phyloP scores from a whole-genome alignment of 139 green algal genomes.

The Picochlorum sp. region DNA sequence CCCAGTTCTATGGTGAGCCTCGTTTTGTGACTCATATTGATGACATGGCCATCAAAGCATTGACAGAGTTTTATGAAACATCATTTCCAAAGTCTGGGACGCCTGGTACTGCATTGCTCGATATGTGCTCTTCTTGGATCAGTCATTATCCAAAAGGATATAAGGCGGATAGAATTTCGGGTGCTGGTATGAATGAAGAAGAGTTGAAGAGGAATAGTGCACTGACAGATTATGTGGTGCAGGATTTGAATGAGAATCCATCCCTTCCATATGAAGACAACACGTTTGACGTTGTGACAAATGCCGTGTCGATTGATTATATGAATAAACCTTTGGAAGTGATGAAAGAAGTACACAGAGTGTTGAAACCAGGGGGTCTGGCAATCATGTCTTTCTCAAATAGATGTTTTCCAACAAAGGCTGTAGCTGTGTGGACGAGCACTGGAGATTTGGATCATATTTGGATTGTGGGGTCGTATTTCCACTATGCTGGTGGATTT shows the following conservation, averaged over 20 bases:
- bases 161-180: constrained; percentile 54
- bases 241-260: constrained; percentile 66
- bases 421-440: constrained; percentile 27
- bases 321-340: constrained; percentile 73
- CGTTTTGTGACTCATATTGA: constrained; percentile 95
- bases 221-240: constrained; percentile 56
- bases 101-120: constrained; percentile 28
- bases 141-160: constrained; percentile 67
- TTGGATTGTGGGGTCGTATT: constrained; percentile 70
- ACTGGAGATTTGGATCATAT: constrained; percentile 46
- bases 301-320: constrained; percentile 65
- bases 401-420: constrained; percentile 90
- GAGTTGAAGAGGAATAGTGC: constrained; percentile 68
- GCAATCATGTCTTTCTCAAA: constrained; percentile 81
- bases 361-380: constrained; percentile 79
- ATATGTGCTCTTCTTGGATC: constrained; percentile 78
- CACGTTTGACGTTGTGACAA: constrained; percentile 73
- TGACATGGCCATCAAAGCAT: constrained; percentile 72
- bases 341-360: constrained; percentile 79
- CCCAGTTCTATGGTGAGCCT: constrained; percentile 69
- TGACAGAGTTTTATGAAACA: constrained; percentile 71
- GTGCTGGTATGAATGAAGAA: constrained; percentile 77
- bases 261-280: constrained; percentile 50
- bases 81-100: constrained; percentile 53
- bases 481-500: constrained; percentile 51